Evolutionary conservation across 2,329 filamentous ascomycete species (phyloP), one percentile per base, ranked within the genome.

Genomic region (Penicillium thymicola): DNA sequence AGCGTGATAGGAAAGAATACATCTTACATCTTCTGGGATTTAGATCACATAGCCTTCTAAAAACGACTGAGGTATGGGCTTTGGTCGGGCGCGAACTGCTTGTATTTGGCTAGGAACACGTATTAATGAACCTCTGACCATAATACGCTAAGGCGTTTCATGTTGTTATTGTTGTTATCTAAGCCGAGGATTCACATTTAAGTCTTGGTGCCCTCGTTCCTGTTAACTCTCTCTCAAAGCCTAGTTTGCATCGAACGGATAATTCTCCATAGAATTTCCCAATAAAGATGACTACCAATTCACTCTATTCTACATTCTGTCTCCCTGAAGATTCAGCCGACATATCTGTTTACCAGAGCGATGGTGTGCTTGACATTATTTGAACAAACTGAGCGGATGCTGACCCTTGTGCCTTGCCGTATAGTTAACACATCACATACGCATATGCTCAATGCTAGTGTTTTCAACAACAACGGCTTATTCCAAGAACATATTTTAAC

Each of bases 401-500:
- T 47, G 13, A 47, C 30, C 0, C 27, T 36, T 16, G 10, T 25
- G n/a, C 2, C 8, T n/a, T n/a, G n/a, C 2, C 8, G 13, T n/a
- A n/a, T n/a, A 48, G 45, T 25, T 28, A 23, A 34, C 10, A 37
- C 30, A n/a, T 11, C 25, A 18, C 41, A 32, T 30, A 41, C 5
- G 9, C 41, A 32, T 30, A 32, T 5, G 9, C 21, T 45, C 37
- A 34, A 36, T 0, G 18, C 51, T 16, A 27, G 36, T 40, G 8
- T 49, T 2, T 65, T 62, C 25, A 51, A 38, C 4, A 51, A 56
- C 36, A 61, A 57, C 32, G 49, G 57, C 4, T n/a, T n/a, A 5
- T 61, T 64, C 32, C 58, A 61, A 23, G 3, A n/a, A 2, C 46
- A 63, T 51, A 47, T 64, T 18, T 44, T 45, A 18, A 49, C 16